Evolutionary conservation across 176 grass and related monocot species (phyloP).

Genomic region (Bromus sterilis): DNA sequence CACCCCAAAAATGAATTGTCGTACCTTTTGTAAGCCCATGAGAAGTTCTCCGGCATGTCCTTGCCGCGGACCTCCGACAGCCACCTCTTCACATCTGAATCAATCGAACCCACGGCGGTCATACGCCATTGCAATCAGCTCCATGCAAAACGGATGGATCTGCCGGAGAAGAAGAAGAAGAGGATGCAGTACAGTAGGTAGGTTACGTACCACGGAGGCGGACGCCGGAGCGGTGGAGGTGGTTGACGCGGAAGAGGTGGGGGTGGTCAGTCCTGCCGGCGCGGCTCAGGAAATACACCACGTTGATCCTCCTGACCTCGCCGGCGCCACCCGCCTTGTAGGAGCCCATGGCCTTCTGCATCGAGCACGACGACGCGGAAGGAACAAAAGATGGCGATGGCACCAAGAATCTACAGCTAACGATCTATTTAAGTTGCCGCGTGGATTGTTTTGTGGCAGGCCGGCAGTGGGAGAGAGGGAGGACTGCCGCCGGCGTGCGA

Average conservation of each 20-base stretch:
- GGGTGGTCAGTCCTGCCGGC: constrained; percentile 54
- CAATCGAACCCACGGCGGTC: background rate
- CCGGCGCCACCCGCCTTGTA: constrained; percentile 1
- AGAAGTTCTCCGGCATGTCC: constrained; percentile 46
- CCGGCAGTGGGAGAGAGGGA: background rate
- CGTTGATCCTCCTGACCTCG: constrained; percentile 52
- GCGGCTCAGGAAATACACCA: constrained; percentile 68
- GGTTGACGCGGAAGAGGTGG: constrained; percentile 64
- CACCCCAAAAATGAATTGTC: background rate
- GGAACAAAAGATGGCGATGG: background rate
- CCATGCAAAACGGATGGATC: background rate
- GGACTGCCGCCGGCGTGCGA: constrained; percentile 10
- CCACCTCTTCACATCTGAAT: constrained; percentile 73
- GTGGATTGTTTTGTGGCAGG: background rate
- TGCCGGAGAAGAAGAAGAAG: background rate
- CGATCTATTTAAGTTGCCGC: constrained; percentile 1
- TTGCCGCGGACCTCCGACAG: constrained; percentile 64
- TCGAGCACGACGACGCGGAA: background rate
- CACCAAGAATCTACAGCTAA: constrained; percentile 3
- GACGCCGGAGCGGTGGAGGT: constrained; percentile 39
- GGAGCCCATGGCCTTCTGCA: constrained; percentile 11
- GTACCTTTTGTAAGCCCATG: constrained; percentile 70
- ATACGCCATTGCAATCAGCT: background rate
- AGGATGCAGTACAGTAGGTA: background rate
- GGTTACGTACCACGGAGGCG: constrained; percentile 39